Evolutionary conservation across 108 stramenopile species (phyloP).

Genomic region (Skeletonema marinoi): DNA sequence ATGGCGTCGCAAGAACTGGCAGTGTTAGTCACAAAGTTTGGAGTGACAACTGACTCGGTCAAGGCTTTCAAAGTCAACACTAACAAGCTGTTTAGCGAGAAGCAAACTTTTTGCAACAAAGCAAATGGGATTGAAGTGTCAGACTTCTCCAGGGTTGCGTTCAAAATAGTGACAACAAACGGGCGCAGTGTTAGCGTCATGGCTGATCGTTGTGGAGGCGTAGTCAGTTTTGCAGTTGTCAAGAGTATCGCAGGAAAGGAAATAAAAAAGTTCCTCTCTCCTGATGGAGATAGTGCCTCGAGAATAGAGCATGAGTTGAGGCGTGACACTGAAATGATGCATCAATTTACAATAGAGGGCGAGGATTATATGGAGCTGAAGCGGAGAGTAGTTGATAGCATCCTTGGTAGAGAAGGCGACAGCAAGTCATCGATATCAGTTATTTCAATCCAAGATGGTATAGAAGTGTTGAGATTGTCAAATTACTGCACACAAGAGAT

Average conservation of each 20-base stretch:
- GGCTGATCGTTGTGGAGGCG: constrained; percentile 84
- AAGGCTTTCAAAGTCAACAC: constrained; percentile 59
- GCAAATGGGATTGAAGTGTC: constrained; percentile 42
- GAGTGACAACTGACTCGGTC: constrained; percentile 61
- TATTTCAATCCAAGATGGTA: constrained; percentile 68
- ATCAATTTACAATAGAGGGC: constrained; percentile 76
- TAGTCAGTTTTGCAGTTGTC: constrained; percentile 76
- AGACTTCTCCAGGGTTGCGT: constrained; percentile 71
- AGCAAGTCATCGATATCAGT: constrained; percentile 40
- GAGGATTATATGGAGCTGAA: constrained; percentile 82
- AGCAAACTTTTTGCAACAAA: constrained; percentile 34
- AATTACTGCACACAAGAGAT: constrained; percentile 60
- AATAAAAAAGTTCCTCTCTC: constrained; percentile 59
- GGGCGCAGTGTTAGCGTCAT: constrained; percentile 66
- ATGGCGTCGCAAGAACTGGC: constrained; percentile 90
- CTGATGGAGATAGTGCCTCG: constrained; percentile 50
- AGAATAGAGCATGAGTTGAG: constrained; percentile 43
- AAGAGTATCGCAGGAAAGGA: constrained; percentile 59
- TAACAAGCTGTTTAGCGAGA: constrained; percentile 65
- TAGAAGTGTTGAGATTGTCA: constrained; percentile 76
- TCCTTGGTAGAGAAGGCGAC: constrained; percentile 36
- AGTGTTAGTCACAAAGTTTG: constrained; percentile 70
- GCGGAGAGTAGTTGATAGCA: constrained; percentile 48
- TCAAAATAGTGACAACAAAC: constrained; percentile 63
- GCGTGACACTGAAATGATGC: constrained; percentile 65